Evolutionary conservation across 139 green algal genomes (phyloP).

Genomic region (Pseudopediastrum boryanum): DNA sequence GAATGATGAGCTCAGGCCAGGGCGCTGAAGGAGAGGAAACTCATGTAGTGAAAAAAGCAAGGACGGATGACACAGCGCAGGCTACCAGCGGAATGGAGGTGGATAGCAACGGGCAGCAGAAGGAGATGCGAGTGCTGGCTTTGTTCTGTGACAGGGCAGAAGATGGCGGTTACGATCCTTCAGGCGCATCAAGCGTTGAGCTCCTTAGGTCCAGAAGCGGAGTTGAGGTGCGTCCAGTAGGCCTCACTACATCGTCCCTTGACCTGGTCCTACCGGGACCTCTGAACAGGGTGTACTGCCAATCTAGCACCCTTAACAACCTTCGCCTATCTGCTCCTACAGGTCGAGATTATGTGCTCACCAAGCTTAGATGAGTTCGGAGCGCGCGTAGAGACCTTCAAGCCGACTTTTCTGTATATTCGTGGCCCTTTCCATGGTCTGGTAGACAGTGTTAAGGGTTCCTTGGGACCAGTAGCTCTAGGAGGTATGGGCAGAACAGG

Average conservation of each 20-base stretch:
- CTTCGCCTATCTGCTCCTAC: not conserved
- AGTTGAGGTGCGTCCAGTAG: too few species aligned
- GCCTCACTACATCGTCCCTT: too few species aligned
- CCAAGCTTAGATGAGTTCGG: slow-evolving; percentile 52
- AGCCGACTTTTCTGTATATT: slow-evolving; percentile 69
- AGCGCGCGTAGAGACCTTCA: slow-evolving; percentile 36
- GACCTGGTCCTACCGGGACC: too few species aligned
- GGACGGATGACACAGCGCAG: too few species aligned
- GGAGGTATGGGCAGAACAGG: not conserved
- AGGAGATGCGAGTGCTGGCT: slow-evolving; percentile 22
- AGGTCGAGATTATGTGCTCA: slow-evolving; percentile 59
- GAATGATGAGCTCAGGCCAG: too few species aligned
- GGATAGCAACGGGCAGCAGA: not conserved
- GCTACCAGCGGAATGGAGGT: not conserved
- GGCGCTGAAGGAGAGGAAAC: too few species aligned
- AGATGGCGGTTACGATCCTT: slow-evolving; percentile 29
- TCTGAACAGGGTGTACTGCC: too few species aligned
- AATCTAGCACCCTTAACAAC: not conserved
- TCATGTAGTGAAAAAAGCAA: too few species aligned
- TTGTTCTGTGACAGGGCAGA: slow-evolving; percentile 22
- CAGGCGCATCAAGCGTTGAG: too few species aligned
- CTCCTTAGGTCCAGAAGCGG: too few species aligned
- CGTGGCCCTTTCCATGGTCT: slow-evolving; percentile 27
- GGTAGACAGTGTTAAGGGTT: slow-evolving; percentile 36
- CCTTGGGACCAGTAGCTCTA: slow-evolving; percentile 32